Base-by-base conservation (phyloP, 2,329 filamentous ascomycete species). In the Trichophyton mentagrophytes region DNA sequence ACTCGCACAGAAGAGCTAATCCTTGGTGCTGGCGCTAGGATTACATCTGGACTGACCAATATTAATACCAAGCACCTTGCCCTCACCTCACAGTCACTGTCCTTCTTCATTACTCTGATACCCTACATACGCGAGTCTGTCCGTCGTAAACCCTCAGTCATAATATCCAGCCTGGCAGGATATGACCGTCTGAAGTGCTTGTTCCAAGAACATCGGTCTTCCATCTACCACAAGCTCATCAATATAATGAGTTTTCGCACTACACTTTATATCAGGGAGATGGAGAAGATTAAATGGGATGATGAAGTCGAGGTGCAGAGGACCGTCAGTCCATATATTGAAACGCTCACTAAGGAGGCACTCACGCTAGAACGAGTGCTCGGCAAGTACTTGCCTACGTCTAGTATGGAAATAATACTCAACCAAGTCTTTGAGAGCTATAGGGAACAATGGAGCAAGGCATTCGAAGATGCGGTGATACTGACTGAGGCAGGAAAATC, bases 311-410 rank as follows among this genome's bases (percentile, higher is more conserved):
- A 60, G 58, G 67, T 59, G 68, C 73, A 30, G 72, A 73, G 57
- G 70, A 68, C 9, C 25, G 76, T 79, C 3, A 86, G 85, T 65
- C 71, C 81, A 2, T 90, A 90, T 71, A 89, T 92, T 82, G 88
- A 92, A 73, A 89, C 84, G 2, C 74, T 93, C 59, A 85, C 82
- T 15, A 91, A 88, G 70, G 89, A 93, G 67, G 92, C 89, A 0
- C 81, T 82, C 4, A 89, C 85, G 1, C 76, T 93, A 65, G 85
- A 92, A 68, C 84, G 87, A 61, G 88, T 90, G 20, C 79, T 93
- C 64, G 84, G 81, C 60, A 89, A 88, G 70, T 85, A 90, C 67
- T 74, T 93, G 30, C 84, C 85, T 11, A 7, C 25, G 42, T 47
- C 17, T 17, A 51, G 44, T 40, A 40, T 22, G 22, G 22, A 22